A percentile compares a stretch with the other conserved stretches of the same genome.
Evolutionary conservation across 805 yeast genomes (phyloP).

Genomic region (Limtongia smithiae): DNA sequence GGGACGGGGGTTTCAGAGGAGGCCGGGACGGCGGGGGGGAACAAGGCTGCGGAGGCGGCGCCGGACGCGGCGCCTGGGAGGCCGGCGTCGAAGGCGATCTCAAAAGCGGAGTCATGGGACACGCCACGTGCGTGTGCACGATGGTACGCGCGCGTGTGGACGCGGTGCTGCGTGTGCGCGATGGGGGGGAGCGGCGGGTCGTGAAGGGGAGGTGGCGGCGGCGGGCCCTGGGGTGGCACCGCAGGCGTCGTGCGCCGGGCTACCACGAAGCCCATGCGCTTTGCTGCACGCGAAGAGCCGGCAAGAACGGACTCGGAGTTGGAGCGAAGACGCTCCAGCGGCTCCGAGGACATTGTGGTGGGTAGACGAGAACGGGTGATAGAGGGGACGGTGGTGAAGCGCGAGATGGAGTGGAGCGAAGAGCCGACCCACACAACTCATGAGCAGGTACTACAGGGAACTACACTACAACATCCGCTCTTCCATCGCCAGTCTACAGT

Average conservation of each 20-base stretch:
- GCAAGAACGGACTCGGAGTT: conserved; percentile 28
- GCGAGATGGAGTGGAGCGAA: background rate
- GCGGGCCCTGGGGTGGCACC: conserved; percentile 9
- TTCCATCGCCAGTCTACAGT: no score
- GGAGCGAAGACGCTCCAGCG: conserved; percentile 31
- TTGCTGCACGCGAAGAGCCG: conserved; percentile 22
- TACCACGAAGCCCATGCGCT: conserved; percentile 32
- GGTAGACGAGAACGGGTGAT: background rate
- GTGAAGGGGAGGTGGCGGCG: background rate
- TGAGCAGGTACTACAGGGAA: background rate
- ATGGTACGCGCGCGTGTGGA: background rate
- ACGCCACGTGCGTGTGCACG: conserved; percentile 29
- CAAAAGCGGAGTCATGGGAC: conserved; percentile 29
- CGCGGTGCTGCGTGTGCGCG: background rate
- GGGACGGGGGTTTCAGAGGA: background rate
- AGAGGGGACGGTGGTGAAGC: background rate
- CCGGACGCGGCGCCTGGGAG: background rate
- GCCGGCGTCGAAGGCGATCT: conserved; percentile 4
- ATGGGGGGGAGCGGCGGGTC: background rate
- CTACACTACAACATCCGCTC: no score
- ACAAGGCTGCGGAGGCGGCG: background rate
- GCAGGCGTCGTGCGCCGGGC: conserved; percentile 17
- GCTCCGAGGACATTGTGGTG: conserved; percentile 16
- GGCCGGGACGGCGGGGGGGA: background rate
- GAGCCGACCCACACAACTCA: background rate